Evolutionary conservation across 108 stramenopile species (phyloP).

Genomic region (Cyclotella sp.): DNA sequence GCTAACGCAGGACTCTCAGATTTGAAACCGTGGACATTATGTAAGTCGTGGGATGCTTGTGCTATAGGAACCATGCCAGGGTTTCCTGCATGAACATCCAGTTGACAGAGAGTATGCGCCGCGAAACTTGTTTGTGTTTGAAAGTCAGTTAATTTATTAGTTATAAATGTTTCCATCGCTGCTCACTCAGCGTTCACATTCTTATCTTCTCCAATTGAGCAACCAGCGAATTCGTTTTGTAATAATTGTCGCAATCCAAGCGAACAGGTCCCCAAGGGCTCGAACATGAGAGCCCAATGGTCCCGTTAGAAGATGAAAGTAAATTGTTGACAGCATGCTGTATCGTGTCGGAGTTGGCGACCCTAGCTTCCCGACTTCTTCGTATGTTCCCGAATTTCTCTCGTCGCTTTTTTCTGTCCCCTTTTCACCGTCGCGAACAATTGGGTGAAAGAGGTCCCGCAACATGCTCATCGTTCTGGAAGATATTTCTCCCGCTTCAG

Average conservation of each 20-base stretch:
- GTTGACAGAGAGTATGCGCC: neutral
- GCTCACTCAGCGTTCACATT: neutral
- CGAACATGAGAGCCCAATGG: conserved; percentile 30
- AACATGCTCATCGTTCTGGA: conserved; percentile 14
- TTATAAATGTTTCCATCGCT: no score
- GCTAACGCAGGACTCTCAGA: neutral
- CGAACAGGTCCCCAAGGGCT: conserved; percentile 10
- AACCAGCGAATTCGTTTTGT: neutral
- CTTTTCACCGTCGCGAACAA: neutral
- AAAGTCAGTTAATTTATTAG: neutral
- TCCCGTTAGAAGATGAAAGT: conserved; percentile 42
- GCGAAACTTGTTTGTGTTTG: no score
- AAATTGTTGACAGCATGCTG: conserved; percentile 29
- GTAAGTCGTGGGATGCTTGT: conserved; percentile 72
- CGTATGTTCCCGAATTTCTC: neutral
- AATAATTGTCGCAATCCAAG: conserved; percentile 16
- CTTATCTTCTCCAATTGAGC: conserved; percentile 2
- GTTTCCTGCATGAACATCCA: conserved; percentile 22
- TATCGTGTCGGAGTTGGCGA: conserved; percentile 11
- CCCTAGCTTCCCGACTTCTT: neutral
- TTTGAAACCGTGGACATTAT: conserved; percentile 53
- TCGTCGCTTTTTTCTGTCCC: neutral
- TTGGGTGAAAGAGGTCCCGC: conserved; percentile 1
- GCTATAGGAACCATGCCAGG: conserved; percentile 66
- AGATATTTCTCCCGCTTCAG: conserved; percentile 26